Evolutionary conservation across 108 stramenopile genomes (phyloP), one percentile per base, ranked within the genome.

Genomic region (Cyclotella kingstonii): DNA sequence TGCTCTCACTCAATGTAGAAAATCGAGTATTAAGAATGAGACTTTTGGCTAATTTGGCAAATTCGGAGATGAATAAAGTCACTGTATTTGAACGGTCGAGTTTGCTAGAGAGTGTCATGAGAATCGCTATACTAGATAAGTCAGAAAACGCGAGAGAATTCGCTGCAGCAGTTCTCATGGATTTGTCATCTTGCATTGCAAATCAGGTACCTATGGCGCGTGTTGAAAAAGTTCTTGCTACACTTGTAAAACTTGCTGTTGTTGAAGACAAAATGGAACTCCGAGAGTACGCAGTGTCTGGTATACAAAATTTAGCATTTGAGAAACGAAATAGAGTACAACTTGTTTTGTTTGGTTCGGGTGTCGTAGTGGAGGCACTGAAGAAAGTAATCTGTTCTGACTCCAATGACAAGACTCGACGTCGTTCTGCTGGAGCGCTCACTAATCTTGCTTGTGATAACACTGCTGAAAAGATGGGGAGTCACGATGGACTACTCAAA

Each of bases 361-460:
- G 87, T n/a, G 83, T 93, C 40, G 84, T 92, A 5, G 54, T 92
- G 31, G 87, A 87, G 61, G 86, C 87, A 7, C 50, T 92, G 40
- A 82, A 85, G 49, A 85, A 87, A 40, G 70, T 77, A 1, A 57
- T 84, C 18, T 68, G 68, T 42, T 47, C 66, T 2, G 78, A 79
- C 39, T 22, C 76, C 3, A 82, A 77, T 49, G 88, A 84, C 17
- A 92, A 92, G 71, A 76, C 85, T 12, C 61, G 87, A 7, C 67
- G 91, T 4, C 70, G 91, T 34, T 76, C 87, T 12, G 87, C 91
- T 18, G 91, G 91, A 5, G 91, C 87, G 2, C 39, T 92, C 43
- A 92, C 91, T 0, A 92, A 92, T 62, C 62, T 92, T 25, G 91
- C 83, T 0, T 89, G 91, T 52, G 83, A 89, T 15, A 85, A 87